Conservation (phyloP, 73 alveolate species). For the Uronychia binucleata region DNA sequence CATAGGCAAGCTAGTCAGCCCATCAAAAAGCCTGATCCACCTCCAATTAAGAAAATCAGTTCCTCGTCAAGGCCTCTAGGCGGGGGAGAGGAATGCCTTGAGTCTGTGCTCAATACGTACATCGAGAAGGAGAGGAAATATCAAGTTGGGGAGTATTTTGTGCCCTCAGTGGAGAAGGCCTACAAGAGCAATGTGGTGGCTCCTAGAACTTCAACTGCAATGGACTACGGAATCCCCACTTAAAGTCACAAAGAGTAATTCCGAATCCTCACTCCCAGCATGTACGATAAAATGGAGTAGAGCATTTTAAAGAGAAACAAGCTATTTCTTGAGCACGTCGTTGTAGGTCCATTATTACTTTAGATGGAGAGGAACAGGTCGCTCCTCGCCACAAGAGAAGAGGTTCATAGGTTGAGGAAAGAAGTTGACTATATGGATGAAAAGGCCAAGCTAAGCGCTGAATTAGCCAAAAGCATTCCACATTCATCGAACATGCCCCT, state of each 20-base stretch:
- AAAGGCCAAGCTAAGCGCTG: not conserved
- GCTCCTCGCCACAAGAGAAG: not conserved
- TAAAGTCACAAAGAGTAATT: not conserved
- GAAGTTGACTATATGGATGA: not conserved
- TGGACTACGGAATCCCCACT: not conserved
- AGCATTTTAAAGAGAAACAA: not conserved
- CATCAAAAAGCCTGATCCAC: not conserved
- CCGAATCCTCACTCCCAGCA: not conserved
- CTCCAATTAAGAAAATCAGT: not conserved
- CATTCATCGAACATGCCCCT: not conserved
- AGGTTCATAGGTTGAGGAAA: not conserved
- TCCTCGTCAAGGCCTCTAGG: not conserved
- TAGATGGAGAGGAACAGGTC: not conserved
- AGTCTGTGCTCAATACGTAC: not conserved
- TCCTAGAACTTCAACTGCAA: not conserved
- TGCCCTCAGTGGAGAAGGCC: not conserved
- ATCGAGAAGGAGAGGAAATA: not conserved
- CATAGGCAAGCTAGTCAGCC: too few relatives aligned
- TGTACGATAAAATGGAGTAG: not conserved
- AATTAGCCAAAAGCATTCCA: not conserved
- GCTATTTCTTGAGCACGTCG: not conserved
- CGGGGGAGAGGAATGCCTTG: not conserved
- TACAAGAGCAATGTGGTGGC: not conserved
- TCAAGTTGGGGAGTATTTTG: not conserved
- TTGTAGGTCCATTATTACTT: not conserved